phyloP scores from a whole-genome alignment of 306 rosid species.

The Quillaja saponaria region DNA sequence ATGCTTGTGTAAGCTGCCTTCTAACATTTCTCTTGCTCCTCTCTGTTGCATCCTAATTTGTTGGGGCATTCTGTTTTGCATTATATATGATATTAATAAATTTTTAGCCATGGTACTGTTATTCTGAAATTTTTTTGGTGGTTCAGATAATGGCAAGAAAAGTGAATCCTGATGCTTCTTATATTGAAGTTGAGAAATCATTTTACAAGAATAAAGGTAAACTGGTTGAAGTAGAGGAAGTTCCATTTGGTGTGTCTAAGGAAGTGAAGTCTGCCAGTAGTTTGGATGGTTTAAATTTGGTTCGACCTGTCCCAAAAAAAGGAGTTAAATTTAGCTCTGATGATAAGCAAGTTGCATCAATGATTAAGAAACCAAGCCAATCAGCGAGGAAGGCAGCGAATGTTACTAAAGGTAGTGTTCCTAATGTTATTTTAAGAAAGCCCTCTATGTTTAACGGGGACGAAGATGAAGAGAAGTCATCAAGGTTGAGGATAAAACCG shows the following conservation, averaged over 20 bases:
- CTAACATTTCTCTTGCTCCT: no score
- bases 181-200: constrained; percentile 83
- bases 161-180: constrained; percentile 70
- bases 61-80: no score
- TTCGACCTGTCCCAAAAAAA: constrained; percentile 67
- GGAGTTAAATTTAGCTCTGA: constrained; percentile 46
- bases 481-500: constrained; percentile 64
- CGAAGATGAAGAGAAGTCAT: constrained; percentile 38
- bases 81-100: no score
- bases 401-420: constrained; percentile 51
- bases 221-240: constrained; percentile 56
- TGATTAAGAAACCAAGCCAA: constrained; percentile 50
- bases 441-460: constrained; percentile 53
- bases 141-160: constrained; percentile 86
- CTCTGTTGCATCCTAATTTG: no score
- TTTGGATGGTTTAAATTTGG: constrained; percentile 61
- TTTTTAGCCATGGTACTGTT: no score
- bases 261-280: constrained; percentile 42
- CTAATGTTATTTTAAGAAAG: constrained; percentile 83
- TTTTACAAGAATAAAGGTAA: constrained; percentile 73
- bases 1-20: no score
- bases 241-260: constrained; percentile 62
- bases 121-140: constrained; percentile 5
- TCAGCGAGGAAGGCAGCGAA: constrained; percentile 35
- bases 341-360: constrained; percentile 41